These are phyloP conservation scores for Trichophyton simii DNA, from an alignment of 2,329 filamentous ascomycete species.

Conservation along the genomic window DNA sequence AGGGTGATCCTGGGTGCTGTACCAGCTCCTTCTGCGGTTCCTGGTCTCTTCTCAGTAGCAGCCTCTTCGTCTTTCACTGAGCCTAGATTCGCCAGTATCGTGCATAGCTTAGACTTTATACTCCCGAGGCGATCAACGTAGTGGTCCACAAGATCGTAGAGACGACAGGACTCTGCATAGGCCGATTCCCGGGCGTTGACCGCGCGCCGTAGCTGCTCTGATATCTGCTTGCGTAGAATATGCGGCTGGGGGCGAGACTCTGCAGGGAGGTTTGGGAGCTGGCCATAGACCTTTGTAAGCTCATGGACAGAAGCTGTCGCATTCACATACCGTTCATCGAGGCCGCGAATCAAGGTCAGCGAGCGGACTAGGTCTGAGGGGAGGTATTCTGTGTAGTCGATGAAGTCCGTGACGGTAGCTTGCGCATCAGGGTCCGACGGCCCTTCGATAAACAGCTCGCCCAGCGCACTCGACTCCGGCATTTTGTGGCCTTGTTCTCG, in stretches of 20 bases:
- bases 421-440: slow-evolving; percentile 52
- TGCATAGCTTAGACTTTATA: slow-evolving; percentile 50
- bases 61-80: slow-evolving; percentile 19
- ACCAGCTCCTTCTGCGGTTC: slow-evolving; percentile 27
- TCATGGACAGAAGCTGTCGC: slow-evolving; percentile 31
- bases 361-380: slow-evolving; percentile 53
- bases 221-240: slow-evolving; percentile 44
- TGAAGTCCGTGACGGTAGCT: slow-evolving; percentile 54
- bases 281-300: slow-evolving; percentile 32
- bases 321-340: slow-evolving; percentile 35
- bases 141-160: slow-evolving; percentile 46
- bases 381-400: slow-evolving; percentile 58
- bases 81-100: slow-evolving; percentile 39
- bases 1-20: slow-evolving; percentile 32
- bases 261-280: slow-evolving; percentile 39
- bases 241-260: slow-evolving; percentile 41
- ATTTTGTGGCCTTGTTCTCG: slow-evolving; percentile 15
- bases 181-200: slow-evolving; percentile 44
- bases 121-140: slow-evolving; percentile 45
- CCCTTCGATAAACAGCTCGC: slow-evolving; percentile 34
- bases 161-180: slow-evolving; percentile 43
- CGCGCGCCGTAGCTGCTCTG: slow-evolving; percentile 42
- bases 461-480: slow-evolving; percentile 31
- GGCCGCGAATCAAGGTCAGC: slow-evolving; percentile 45
- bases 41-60: slow-evolving; percentile 28